Evolutionary conservation across 257 asterid species (phyloP), one percentile per base, ranked within the genome.

Genomic region (Primulina eburnea): DNA sequence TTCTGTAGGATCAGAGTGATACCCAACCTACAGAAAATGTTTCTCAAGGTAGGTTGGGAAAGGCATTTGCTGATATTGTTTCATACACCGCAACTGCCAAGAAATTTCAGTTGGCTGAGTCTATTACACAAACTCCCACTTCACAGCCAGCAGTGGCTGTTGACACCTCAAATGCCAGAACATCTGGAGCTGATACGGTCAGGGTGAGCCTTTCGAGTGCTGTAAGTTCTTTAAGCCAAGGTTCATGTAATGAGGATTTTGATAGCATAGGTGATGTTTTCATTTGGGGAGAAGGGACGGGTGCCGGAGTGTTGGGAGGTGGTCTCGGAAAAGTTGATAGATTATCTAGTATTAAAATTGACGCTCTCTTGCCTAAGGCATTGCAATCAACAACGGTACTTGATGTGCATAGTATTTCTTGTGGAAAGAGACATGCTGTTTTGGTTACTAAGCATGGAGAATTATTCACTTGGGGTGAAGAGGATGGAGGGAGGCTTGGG

Each of bases 401-500:
- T 37, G 94, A 85, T 64, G 79, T 84, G 71, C 83, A 72, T 68
- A 69, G 60, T 69, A 77, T 89, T 71, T 81, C 87, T 71, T 85
- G 88, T 73, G 96, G 96, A 40, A 76, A 82, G 28, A 73, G 76
- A 64, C 94, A 89, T 75, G 89, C 90, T 70, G 78, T 78, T 30
- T 61, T 87, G 61, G 69, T 87, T 77, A 85, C 89, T 55, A 87
- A 80, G 79, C 87, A 81, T 64, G 92, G 96, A 21, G 86, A 82
- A 60, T 73, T 80, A 33, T 87, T 83, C 68, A 87, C 88, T 70
- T 89, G 96, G 96, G 96, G 96, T 56, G 89, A 82, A 69, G 89
- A 84, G 56, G 81, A 81, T 6, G 81, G 88, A 75, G 94, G 96
- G 37, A 76, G 75, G 75, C 87, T 89, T 52, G 96, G 96, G 65